Conservation (phyloP, 1,284 basidiomycete genomes). For the Ustilago curta region DNA sequence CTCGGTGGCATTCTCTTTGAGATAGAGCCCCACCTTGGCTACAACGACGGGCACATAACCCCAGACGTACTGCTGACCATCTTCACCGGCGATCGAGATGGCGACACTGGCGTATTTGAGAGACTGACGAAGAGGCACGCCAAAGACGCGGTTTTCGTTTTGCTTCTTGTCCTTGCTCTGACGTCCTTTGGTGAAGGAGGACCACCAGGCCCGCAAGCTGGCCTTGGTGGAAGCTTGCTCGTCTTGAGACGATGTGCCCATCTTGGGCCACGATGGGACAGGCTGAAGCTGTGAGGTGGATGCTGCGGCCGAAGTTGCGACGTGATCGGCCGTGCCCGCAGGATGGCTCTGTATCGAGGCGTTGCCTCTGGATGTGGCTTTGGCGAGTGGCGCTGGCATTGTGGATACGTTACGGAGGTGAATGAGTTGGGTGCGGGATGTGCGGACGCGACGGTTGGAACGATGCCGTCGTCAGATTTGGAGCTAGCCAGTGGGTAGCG, state of each 20-base stretch:
- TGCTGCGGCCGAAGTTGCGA: constrained; percentile 23
- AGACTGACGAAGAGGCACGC: constrained; percentile 83
- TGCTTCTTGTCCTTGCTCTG: constrained; percentile 48
- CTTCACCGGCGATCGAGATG: constrained; percentile 85
- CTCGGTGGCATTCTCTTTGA: constrained; percentile 77
- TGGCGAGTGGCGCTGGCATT: constrained; percentile 45
- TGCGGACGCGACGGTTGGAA: neutral
- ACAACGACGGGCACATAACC: constrained; percentile 95
- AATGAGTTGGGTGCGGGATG: neutral
- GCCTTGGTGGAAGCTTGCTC: constrained; percentile 60
- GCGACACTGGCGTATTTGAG: constrained; percentile 89
- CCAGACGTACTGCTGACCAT: constrained; percentile 69
- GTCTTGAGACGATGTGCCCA: constrained; percentile 33
- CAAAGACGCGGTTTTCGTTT: constrained; percentile 75
- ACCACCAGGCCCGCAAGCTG: constrained; percentile 58
- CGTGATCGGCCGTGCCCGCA: constrained; percentile 18
- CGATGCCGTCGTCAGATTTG: too few relatives aligned
- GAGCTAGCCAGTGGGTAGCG: neutral
- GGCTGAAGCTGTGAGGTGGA: constrained; percentile 49
- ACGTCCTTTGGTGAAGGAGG: constrained; percentile 58
- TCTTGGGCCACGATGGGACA: constrained; percentile 44
- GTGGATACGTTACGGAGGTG: neutral
- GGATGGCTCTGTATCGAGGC: constrained; percentile 48
- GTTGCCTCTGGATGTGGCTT: constrained; percentile 38
- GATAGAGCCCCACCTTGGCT: constrained; percentile 84